Conservation (phyloP, 495 filamentous ascomycete genomes). For the Penicillium diatomitis region DNA sequence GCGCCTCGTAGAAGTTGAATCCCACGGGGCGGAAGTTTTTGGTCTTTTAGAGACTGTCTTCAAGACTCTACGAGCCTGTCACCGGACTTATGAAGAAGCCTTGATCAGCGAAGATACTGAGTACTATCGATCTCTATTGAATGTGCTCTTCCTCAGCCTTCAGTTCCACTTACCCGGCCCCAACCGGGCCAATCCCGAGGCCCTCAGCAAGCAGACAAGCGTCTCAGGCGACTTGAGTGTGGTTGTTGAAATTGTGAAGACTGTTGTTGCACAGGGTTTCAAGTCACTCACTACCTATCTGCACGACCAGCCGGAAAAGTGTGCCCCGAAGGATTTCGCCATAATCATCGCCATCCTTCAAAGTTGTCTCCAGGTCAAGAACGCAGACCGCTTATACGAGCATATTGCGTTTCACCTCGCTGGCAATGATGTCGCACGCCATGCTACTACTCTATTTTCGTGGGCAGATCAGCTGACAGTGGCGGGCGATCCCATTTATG, state of each 20-base stretch:
- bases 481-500: conserved; percentile 85
- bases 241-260: conserved; percentile 64
- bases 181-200: conserved; percentile 19
- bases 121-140: conserved; percentile 76
- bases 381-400: conserved; percentile 37
- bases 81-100: conserved; percentile 54
- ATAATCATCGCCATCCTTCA: conserved; percentile 87
- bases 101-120: conserved; percentile 50
- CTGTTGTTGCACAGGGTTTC: conserved; percentile 74
- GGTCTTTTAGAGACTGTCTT: conserved; percentile 57
- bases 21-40: conserved; percentile 50
- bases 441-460: conserved; percentile 79
- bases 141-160: conserved; percentile 74
- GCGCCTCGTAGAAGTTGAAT: conserved; percentile 55
- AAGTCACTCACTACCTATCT: conserved; percentile 64
- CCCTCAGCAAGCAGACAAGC: conserved; percentile 29
- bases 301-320: conserved; percentile 51
- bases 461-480: conserved; percentile 75
- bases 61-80: conserved; percentile 53
- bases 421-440: conserved; percentile 57
- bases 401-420: conserved; percentile 60
- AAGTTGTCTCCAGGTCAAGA: conserved; percentile 58
- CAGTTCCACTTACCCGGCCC: conserved; percentile 45
- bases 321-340: conserved; percentile 61
- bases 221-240: conserved; percentile 37